Conservation (phyloP, 2,329 filamentous ascomycete species). For the Aspergillus ochraceus region DNA sequence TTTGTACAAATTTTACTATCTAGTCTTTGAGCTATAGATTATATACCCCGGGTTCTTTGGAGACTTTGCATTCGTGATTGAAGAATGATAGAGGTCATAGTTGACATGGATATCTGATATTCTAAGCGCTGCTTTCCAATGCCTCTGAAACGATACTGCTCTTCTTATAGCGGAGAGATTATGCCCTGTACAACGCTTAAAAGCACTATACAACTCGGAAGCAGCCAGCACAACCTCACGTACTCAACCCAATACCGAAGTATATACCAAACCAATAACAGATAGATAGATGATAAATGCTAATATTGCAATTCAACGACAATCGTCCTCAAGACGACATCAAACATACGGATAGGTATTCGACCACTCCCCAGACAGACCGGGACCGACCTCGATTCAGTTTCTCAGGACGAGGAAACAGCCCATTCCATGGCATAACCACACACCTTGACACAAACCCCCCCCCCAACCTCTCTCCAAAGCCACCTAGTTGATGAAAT, state of each 20-base stretch:
- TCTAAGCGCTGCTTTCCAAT: too few species aligned
- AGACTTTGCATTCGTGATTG: neutral
- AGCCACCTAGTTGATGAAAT: slow-evolving; percentile 87
- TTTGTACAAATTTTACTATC: slow-evolving; percentile 1
- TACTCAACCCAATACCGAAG: too few species aligned
- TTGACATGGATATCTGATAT: neutral
- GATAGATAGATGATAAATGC: neutral
- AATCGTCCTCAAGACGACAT: neutral
- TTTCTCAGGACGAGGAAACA: neutral
- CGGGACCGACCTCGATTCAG: neutral
- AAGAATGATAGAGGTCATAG: neutral
- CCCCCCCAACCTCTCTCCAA: slow-evolving; percentile 7
- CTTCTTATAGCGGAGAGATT: too few species aligned
- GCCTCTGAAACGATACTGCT: too few species aligned
- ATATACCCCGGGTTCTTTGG: slow-evolving; percentile 5
- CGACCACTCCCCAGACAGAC: neutral
- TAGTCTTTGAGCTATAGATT: slow-evolving; percentile 2
- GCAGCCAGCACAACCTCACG: too few species aligned
- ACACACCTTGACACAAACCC: neutral
- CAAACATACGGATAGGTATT: neutral
- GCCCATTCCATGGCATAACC: neutral
- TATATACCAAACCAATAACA: too few species aligned
- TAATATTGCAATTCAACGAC: neutral
- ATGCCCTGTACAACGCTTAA: too few species aligned
- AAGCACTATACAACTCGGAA: too few species aligned